Evolutionary conservation across 2,329 filamentous ascomycete genomes (phyloP).

Genomic region (Fusarium bulbicola): DNA sequence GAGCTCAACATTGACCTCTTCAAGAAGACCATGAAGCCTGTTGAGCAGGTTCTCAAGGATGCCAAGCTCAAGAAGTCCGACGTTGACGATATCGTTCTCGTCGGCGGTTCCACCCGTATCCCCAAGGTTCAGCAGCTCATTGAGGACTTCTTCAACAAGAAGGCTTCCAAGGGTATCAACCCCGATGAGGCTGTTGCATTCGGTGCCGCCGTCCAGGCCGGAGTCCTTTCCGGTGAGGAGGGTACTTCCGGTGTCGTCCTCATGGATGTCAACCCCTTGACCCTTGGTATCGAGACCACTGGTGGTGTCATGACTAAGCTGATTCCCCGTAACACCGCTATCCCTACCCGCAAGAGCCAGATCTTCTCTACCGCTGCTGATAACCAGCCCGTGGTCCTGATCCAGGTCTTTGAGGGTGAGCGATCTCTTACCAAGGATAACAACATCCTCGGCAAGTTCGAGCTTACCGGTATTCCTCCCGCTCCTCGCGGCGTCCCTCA

Average conservation of each 20-base stretch:
- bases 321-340: slow-evolving; percentile 92
- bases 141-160: slow-evolving; percentile 97
- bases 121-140: slow-evolving; percentile 96
- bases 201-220: slow-evolving; percentile 96
- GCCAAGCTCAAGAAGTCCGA: slow-evolving; percentile 97
- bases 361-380: slow-evolving; percentile 97
- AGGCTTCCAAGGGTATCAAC: slow-evolving; percentile 99
- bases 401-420: slow-evolving; percentile 96
- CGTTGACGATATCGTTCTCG: slow-evolving; percentile 95
- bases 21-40: slow-evolving; percentile 99
- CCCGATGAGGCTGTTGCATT: slow-evolving; percentile 99
- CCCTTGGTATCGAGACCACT: slow-evolving; percentile 96
- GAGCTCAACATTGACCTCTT: slow-evolving; percentile 99
- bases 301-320: slow-evolving; percentile 98
- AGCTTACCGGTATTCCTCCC: slow-evolving; percentile 94
- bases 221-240: slow-evolving; percentile 90
- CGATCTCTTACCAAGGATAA: slow-evolving; percentile 95
- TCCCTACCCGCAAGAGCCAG: slow-evolving; percentile 96
- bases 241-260: slow-evolving; percentile 84
- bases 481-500: slow-evolving; percentile 96
- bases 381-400: slow-evolving; percentile 94
- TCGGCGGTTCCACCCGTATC: slow-evolving; percentile 98
- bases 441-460: slow-evolving; percentile 98
- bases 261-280: slow-evolving; percentile 97
- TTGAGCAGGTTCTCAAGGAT: slow-evolving; percentile 98